Percentiles rank a stretch among this genome's conserved stretches.
phyloP scores from a whole-genome alignment of 805 yeast genomes.

The Candida glaebosa region DNA sequence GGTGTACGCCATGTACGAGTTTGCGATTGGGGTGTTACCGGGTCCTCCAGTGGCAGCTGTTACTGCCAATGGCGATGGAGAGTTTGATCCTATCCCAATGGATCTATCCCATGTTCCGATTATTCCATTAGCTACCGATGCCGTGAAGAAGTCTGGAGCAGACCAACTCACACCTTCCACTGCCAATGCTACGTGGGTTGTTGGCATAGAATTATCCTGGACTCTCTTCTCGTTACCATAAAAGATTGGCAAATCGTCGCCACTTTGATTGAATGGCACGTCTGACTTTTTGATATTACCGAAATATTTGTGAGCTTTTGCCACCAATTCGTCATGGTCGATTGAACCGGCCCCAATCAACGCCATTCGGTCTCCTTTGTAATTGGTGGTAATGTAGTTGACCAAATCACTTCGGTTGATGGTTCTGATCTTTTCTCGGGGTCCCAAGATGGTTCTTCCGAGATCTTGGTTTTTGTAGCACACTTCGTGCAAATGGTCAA shows the following conservation, averaged over 20 bases:
- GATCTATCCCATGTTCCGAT: conserved; percentile 98
- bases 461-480: conserved; percentile 88
- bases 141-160: conserved; percentile 91
- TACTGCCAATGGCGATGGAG: conserved; percentile 81
- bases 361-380: conserved; percentile 96
- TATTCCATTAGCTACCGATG: conserved; percentile 93
- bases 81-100: conserved; percentile 74
- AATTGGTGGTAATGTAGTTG: conserved; percentile 77
- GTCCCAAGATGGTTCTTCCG: conserved; percentile 96
- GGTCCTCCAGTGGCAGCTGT: conserved; percentile 58
- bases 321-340: conserved; percentile 78
- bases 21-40: conserved; percentile 67
- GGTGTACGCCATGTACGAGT: conserved; percentile 93
- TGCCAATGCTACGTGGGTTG: conserved; percentile 88
- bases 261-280: conserved; percentile 68
- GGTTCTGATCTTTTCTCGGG: conserved; percentile 80
- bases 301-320: conserved; percentile 71
- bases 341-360: conserved; percentile 96
- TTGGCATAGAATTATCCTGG: conserved; percentile 78
- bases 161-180: conserved; percentile 99
- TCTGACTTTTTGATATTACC: conserved; percentile 61
- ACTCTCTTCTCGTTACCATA: conserved; percentile 83
- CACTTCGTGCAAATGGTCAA: conserved; percentile 92
- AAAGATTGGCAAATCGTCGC: conserved; percentile 75
- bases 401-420: conserved; percentile 74